Conservation (phyloP, 1,139 yeast species). For the Hemisphaericaspora xylanilytica region DNA sequence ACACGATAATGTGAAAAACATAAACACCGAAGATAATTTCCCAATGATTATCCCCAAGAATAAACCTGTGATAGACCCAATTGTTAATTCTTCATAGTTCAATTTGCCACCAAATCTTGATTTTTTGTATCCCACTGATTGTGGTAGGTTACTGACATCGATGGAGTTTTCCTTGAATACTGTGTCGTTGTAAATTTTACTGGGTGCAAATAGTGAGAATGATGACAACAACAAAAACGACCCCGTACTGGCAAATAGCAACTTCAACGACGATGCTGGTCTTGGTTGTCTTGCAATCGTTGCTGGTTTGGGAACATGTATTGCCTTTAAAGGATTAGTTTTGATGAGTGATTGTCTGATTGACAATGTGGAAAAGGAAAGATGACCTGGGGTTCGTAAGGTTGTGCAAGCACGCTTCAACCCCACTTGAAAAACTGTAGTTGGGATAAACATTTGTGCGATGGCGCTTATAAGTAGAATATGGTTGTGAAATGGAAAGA, state of each 20-base stretch:
- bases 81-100: conserved; percentile 63
- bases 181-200: conserved; percentile 13
- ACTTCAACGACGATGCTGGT: conserved; percentile 10
- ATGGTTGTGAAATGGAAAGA: no score
- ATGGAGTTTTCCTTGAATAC: conserved; percentile 4
- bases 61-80: conserved; percentile 68
- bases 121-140: conserved; percentile 7
- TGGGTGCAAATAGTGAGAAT: conserved; percentile 6
- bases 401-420: not conserved
- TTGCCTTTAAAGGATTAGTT: not conserved
- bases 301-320: not conserved
- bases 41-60: conserved; percentile 63
- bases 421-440: not conserved
- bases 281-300: not conserved
- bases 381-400: not conserved
- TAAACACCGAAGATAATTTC: conserved; percentile 59
- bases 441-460: not conserved
- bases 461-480: no score
- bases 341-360: not conserved
- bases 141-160: conserved; percentile 3
- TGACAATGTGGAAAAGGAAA: not conserved
- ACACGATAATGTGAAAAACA: conserved; percentile 49
- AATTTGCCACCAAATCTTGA: conserved; percentile 37
- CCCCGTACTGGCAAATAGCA: conserved; percentile 13
- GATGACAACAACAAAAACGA: conserved; percentile 10